Evolutionary conservation across 139 green algal species (phyloP), one percentile per base, ranked within the genome.

Genomic region (Picochlorum sp.): DNA sequence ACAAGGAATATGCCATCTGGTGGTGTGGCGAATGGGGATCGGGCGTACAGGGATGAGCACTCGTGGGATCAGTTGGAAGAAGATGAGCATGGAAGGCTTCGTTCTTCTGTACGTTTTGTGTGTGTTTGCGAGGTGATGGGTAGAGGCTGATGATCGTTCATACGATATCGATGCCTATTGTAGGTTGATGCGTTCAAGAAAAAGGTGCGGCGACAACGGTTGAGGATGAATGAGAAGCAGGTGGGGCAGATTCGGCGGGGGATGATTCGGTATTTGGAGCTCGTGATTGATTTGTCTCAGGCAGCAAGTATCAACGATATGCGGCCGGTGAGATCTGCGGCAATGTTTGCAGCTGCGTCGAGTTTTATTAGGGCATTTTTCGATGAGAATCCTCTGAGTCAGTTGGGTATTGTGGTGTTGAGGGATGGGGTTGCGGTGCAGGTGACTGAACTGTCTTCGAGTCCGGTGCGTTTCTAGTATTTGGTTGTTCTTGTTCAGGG

Each of bases 321-420:
- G 72, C 78, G 86, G 3, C 91, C 90, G 47, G 85, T 72, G 56
- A 76, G 92, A 13, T 67, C 87, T 24, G 71, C 76, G 0, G 80
- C 87, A 24, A 86, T 97, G 72, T 57, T 74, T 6, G 61, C 58
- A 3, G 69, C 76, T 30, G 51, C 73, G 16, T 68, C 82, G 56
- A 65, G 57, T 13, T 97, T 97, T 66, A 74, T 98, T 10, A 75
- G 83, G 9, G 72, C 89, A 57, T 99, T 95, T 74, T 98, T 98
- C 61, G 91, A 98, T 69, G 78, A 90, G 72, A 97, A 97, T 69
- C 91, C 91, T 1, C 72, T 97, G 23, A 88, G 76, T 52, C 90
- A 98, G 64, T 74, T 98, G 41, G 87, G 85, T 20, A 58, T 99
- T 6, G 58, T 94, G 38, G 64, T 92, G 16, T 65, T 92, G 69